Evolutionary conservation across 805 yeast genomes (phyloP).

Genomic region (Saturnispora gosingensis): DNA sequence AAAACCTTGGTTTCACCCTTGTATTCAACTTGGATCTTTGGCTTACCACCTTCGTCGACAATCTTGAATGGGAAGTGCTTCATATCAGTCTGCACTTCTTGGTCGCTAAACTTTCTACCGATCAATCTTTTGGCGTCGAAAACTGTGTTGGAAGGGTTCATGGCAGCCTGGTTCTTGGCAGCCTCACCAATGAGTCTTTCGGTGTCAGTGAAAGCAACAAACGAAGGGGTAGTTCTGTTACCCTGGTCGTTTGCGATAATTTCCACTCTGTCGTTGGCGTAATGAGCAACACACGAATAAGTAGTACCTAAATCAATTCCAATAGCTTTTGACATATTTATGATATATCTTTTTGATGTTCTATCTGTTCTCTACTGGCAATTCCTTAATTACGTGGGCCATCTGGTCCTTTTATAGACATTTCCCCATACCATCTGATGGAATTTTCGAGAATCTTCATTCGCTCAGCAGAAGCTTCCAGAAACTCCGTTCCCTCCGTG

Average conservation of each 20-base stretch:
- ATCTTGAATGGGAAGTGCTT: conserved; percentile 83
- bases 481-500: conserved; percentile 6
- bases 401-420: neutral
- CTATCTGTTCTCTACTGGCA: neutral
- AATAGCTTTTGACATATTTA: conserved; percentile 33
- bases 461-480: neutral
- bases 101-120: conserved; percentile 79
- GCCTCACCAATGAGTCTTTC: conserved; percentile 95
- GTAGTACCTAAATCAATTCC: conserved; percentile 84
- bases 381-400: neutral
- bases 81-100: conserved; percentile 73
- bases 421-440: neutral
- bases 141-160: conserved; percentile 84
- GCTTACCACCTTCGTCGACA: conserved; percentile 65
- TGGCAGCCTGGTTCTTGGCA: conserved; percentile 94
- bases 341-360: neutral
- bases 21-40: conserved; percentile 74
- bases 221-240: conserved; percentile 95
- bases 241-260: conserved; percentile 97
- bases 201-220: conserved; percentile 86
- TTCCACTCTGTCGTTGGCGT: conserved; percentile 84
- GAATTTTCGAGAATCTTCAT: neutral
- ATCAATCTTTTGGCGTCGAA: conserved; percentile 88
- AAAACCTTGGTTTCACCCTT: conserved; percentile 79
- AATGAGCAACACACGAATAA: conserved; percentile 92